Evolutionary conservation across 208 protist genomes (phyloP), one percentile per base, ranked within the genome.

Genomic region (Leishmania amazonensis): DNA sequence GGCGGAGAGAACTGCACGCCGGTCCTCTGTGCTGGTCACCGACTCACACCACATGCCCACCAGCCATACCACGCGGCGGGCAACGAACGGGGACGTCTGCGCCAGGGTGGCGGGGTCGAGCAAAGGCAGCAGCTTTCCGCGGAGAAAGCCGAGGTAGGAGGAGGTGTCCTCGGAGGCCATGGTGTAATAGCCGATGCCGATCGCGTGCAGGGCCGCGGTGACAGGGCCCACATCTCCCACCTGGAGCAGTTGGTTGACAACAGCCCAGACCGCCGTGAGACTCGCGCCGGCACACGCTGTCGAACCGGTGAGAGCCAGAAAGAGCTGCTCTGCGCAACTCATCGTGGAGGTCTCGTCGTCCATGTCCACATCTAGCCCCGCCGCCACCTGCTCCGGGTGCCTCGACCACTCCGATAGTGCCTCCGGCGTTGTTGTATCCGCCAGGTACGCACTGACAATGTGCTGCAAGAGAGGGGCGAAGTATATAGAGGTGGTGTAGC

Each of bases 1-100:
- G 0, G 89, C 88, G 0, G 75, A 68, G 67, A 96, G 89, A 0
- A 97, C 89, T 40, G 82, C 53, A 38, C 64, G 76, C 6, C 94
- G 93, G 31, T 89, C 42, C 21, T 24, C 51, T 4, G 75, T 40
- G 54, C 90, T 58, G 0, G 76, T 80, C 0, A 95, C 90, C 1
- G 91, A 93, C 73, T 93, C 94, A 60, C 94, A 97, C 93, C 94
- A 97, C 94, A 96, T 96, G 0, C 94, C 94, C 24, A 96, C 82
- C 42, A 97, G 81, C 93, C 94, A 97, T 65, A 96, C 89, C 1
- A 96, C 92, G 40, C 94, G 94, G 0, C 93, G 94, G 17, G 90
- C 82, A 17, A 96, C 85, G 76, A 96, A 94, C 1, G 87, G 82
- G 0, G 89, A 90, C 0, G 84, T 54, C 40, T 78, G 80, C 19